These are phyloP conservation scores for Schoenoplectus tabernaemontani DNA, from an alignment of 202 grass and related monocot genomes.

Conservation along the genomic window DNA sequence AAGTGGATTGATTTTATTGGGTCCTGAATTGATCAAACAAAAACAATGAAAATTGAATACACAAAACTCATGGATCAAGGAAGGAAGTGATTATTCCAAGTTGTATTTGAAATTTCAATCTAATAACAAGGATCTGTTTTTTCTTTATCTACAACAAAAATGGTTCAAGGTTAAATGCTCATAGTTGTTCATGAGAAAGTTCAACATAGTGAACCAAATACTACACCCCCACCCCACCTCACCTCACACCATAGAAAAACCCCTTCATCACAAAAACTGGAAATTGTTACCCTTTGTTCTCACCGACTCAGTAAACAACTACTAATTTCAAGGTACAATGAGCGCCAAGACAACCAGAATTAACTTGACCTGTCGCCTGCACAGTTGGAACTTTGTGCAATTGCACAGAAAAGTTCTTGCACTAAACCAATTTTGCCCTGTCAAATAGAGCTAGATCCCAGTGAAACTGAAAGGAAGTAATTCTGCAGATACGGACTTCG, in stretches of 20 bases:
- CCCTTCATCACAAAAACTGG: not conserved
- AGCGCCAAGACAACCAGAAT: not conserved
- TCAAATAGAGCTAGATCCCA: not conserved
- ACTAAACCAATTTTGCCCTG: not conserved
- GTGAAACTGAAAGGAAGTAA: not conserved
- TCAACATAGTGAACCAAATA: not conserved
- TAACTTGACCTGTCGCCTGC: not conserved
- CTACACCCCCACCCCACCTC: too few relatives aligned
- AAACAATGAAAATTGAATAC: slow-evolving; percentile 23
- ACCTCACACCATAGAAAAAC: not conserved
- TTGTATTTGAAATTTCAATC: not conserved
- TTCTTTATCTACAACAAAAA: not conserved
- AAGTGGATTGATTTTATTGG: slow-evolving; percentile 86
- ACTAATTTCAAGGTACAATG: not conserved
- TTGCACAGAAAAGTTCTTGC: not conserved
- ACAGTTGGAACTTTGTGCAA: not conserved
- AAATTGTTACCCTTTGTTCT: not conserved
- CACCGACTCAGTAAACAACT: not conserved
- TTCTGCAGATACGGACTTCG: not conserved
- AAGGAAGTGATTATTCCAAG: not conserved
- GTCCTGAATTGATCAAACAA: slow-evolving; percentile 35
- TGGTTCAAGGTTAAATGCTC: not conserved
- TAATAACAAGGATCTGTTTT: too few relatives aligned
- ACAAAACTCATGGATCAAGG: not conserved
- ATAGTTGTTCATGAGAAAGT: not conserved